Base-by-base conservation (phyloP, 768 basidiomycete species). In the Naganishia vaughanmartiniae region DNA sequence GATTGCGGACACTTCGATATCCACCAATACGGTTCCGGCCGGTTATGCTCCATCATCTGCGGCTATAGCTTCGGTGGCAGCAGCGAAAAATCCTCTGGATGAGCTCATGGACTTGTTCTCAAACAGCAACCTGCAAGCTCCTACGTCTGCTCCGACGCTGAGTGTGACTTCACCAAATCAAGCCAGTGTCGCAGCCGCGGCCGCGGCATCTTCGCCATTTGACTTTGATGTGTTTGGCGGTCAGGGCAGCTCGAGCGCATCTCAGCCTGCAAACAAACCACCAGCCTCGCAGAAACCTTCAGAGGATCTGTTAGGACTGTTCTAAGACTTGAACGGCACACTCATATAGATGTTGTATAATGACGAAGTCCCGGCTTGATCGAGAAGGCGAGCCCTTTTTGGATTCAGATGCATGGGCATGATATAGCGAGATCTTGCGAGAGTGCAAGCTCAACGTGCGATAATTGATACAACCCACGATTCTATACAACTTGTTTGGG, bases 61-160 rank as follows among this genome's bases (percentile, higher is more conserved):
- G 14, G 70, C 76, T 9, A 75, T 76, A 51, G 74, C 74, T 11
- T 73, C 91, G 33, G 60, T 63, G 3, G 84, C 93, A 5, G 89
- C 90, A 30, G 92, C 92, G 17, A 86, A 86, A 71, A 96, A 96
- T 78, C 93, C 93, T 0, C 84, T 95, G 54, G 93, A 95, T 80
- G 93, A 96, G 79, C 85, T 96, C 14, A 92, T 94, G 28, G 93
- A 92, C 10, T 91, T 96, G 74, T 96, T 96, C 78, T 92, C 91
- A 19, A 84, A 53, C 45, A 69, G 54, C 34, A 63, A 57, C 12
- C 19, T 69, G 33, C 31, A 30, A 31, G 56, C 57, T 46, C 56
- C 68, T 4, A 58, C 68, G 0, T 48, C 39, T 15, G 65, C 42
- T 21, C 60, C 60, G 10, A 24, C 1, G 3, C 10, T 63, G 42